Evolutionary conservation across 495 filamentous ascomycete species (phyloP), one percentile per base, ranked within the genome.

Genomic region (Daldinia bambusicola): DNA sequence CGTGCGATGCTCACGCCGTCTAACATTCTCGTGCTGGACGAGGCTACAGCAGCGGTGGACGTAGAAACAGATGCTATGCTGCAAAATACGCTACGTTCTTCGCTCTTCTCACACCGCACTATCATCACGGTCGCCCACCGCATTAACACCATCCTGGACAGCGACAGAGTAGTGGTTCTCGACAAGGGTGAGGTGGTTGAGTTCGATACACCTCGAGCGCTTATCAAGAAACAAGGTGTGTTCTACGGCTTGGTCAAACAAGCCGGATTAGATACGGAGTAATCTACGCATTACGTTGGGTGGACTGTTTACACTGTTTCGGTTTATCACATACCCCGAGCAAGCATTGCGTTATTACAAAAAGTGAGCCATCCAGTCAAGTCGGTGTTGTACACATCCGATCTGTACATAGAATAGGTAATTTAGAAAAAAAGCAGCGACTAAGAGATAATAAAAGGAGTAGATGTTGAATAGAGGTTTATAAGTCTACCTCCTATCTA

Each of bases 61-160:
- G 90, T 97, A 55, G 92, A 97, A 84, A 97, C 94, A 0, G 94
- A 97, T 78, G 91, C 93, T 40, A 83, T 97, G 82, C 86, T 98
- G 12, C 90, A 92, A 75, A 78, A 80, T 30, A 91, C 89, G 45
- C 77, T 92, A 40, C 84, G 89, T 32, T 86, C 85, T 22, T 82
- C 84, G 20, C 80, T 89, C 56, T 97, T 98, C 84, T 83, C 87
- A 58, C 91, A 98, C 76, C 88, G 94, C 18, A 99, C 96, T 16
- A 98, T 99, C 78, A 93, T 99, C 75, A 98, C 96, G 0, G 97
- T 99, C 75, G 95, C 95, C 55, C 95, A 99, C 79, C 89, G 95
- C 48, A 96, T 99, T 80, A 97, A 98, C 81, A 98, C 94, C 18
- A 97, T 98, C 77, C 87, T 97, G 18, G 94, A 97, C 80, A 93